Base-by-base conservation (phyloP, 257 asterid species). In the Penstemon barbatus region DNA sequence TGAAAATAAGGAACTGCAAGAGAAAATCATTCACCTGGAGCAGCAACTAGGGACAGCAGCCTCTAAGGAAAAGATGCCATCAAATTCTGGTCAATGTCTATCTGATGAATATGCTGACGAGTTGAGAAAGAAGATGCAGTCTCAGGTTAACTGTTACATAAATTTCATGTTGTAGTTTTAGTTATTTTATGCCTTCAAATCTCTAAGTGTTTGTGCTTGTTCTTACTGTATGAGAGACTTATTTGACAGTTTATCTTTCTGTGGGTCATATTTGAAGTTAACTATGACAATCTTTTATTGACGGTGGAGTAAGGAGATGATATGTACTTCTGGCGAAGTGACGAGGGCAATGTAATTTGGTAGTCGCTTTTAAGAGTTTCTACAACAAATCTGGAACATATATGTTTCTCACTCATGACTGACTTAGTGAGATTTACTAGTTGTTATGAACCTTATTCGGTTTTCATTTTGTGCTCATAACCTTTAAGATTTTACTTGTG, bases 1-100 rank as follows among this genome's bases (percentile, higher is more conserved):
- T 42, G 97, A 90, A 78, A 90, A 79, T 82, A 81, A 78, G 80
- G 99, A 88, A 69, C 75, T 90, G 68, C 81, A 73, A 66, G 96
- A 88, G 69, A 87, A 65, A 74, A 73, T 84, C 71, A 53, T 64
- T 81, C 71, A 12, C 58, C 77, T 93, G 78, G 96, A 93, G 82
- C 88, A 83, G 73, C 89, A 88, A 79, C 81, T 90, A 55, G 87
- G 33, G 33, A 25, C 85, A 59, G 75, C 82, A 60, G 78, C 76
- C 57, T 49, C 83, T 33, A 66, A 79, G 69, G 89, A 72, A 69
- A 85, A 78, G 64, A 61, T 61, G 63, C 68, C 77, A 58, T 61
- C 77, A 39, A 48, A 79, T 49, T 80, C 88, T 53, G 88, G 78
- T 67, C 84, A 82, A 56, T 39, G 74, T 69, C 72, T 73, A 63